phyloP scores from a whole-genome alignment of 2,329 filamentous ascomycete genomes.

The Cytospora mali region DNA sequence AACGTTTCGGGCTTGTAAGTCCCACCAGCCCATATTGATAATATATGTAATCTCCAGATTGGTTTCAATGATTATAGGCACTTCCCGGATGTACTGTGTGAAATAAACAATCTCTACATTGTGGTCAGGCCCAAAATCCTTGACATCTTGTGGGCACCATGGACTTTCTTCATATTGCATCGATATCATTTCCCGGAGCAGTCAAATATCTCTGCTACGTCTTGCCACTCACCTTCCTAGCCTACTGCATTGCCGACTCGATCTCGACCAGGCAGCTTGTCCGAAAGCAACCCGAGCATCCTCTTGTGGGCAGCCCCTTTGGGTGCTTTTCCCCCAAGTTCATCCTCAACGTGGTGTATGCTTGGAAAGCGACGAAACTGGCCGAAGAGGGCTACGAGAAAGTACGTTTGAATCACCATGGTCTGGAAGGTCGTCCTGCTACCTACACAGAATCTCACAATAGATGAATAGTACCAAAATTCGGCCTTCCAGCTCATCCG shows the following conservation, averaged over 20 bases:
- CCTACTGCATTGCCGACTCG: neutral
- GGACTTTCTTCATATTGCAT: neutral
- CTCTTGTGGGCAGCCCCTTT: neutral
- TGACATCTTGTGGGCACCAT: neutral
- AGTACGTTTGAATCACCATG: neutral
- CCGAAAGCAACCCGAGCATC: neutral
- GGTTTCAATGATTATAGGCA: neutral
- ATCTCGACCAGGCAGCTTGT: neutral
- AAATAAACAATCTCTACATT: neutral
- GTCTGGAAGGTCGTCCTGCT: neutral
- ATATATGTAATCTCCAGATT: no score
- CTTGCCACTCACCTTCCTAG: neutral
- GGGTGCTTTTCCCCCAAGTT: neutral
- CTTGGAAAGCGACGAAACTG: neutral
- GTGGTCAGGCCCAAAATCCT: neutral
- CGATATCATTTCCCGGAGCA: neutral
- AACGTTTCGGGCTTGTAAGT: no score
- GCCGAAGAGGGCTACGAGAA: neutral
- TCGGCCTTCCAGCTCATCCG: neutral
- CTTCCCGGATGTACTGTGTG: neutral
- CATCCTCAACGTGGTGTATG: neutral
- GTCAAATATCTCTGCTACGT: neutral
- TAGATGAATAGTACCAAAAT: neutral
- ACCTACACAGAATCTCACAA: neutral
- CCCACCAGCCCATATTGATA: no score